Evolutionary conservation across 345 rosid genomes (phyloP), one percentile per base, ranked within the genome.

Genomic region (Toxicodendron radicans): DNA sequence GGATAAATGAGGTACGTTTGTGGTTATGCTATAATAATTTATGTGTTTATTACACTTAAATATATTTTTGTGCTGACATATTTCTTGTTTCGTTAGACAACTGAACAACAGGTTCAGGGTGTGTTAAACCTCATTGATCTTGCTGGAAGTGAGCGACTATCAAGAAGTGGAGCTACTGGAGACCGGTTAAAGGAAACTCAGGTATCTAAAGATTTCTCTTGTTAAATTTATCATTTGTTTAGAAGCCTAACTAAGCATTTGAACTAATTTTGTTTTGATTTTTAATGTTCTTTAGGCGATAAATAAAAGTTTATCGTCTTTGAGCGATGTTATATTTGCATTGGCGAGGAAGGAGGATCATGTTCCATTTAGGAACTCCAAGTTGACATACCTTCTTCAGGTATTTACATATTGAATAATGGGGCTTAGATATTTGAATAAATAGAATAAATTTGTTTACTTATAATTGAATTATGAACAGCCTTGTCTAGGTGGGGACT

Each of bases 101-200:
- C 98, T 46, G 95, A 90, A 63, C 98, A 96, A 78, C 95, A 93
- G 72, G 97, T 93, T 16, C 97, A 96, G 81, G 99, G 99, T 10
- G 95, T 95, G 16, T 75, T 95, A 23, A 93, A 95, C 74, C 85
- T 95, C 3, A 95, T 95, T 53, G 99, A 95, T 79, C 90, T 95
- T 27, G 99, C 99, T 66, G 99, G 99, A 61, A 95, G 99, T 65
- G 99, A 95, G 84, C 83, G 99, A 14, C 87, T 95, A 11, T 95
- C 97, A 18, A 90, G 52, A 73, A 95, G 99, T 69, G 98, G 97
- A 6, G 89, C 98, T 46, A 95, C 94, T 14, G 99, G 99, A 45
- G 98, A 95, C 3, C 84, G 99, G 67, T 76, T 93, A 57, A 93
- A 91, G 82, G 99, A 95, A 87, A 95, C 99, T 32, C 96, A 92